phyloP scores from a whole-genome alignment of 2,329 filamentous ascomycete genomes.

The Ophiosphaerella narmari region DNA sequence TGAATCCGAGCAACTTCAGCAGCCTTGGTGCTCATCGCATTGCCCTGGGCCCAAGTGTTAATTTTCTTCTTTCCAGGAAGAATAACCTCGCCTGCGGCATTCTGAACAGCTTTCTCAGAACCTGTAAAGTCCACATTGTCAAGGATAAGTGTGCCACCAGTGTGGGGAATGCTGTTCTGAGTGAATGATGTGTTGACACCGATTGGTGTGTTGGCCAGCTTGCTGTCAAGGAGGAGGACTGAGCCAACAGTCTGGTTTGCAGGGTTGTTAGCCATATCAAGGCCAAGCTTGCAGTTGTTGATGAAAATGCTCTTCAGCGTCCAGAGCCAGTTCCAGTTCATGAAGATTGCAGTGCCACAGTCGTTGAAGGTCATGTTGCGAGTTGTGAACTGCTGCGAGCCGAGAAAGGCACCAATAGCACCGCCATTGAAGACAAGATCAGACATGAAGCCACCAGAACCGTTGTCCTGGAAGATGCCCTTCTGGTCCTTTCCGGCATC shows the following conservation, averaged over 20 bases:
- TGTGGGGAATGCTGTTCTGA: slow-evolving; percentile 67
- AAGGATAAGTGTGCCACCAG: slow-evolving; percentile 81
- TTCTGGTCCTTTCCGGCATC: slow-evolving; percentile 55
- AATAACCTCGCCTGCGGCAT: slow-evolving; percentile 61
- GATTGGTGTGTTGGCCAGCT: slow-evolving; percentile 73
- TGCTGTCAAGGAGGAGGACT: slow-evolving; percentile 80
- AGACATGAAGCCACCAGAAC: slow-evolving; percentile 64
- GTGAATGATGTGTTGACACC: slow-evolving; percentile 79
- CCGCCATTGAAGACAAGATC: slow-evolving; percentile 67
- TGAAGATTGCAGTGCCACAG: slow-evolving; percentile 56
- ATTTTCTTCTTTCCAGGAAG: slow-evolving; percentile 73
- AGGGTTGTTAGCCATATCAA: slow-evolving; percentile 60
- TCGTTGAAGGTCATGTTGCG: slow-evolving; percentile 57
- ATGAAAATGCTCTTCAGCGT: slow-evolving; percentile 53
- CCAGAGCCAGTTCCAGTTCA: slow-evolving; percentile 62
- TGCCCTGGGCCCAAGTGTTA: slow-evolving; percentile 77
- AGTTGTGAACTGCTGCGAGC: slow-evolving; percentile 66
- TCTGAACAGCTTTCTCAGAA: slow-evolving; percentile 69
- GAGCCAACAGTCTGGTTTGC: slow-evolving; percentile 81
- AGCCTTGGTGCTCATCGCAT: slow-evolving; percentile 62
- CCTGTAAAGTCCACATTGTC: slow-evolving; percentile 87
- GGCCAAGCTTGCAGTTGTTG: slow-evolving; percentile 53
- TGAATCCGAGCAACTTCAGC: slow-evolving; percentile 59
- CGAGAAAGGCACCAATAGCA: slow-evolving; percentile 62
- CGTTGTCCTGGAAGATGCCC: slow-evolving; percentile 65